Conservation (phyloP, 2,329 filamentous ascomycete species). For the Aspergillus pseudotamarii region DNA sequence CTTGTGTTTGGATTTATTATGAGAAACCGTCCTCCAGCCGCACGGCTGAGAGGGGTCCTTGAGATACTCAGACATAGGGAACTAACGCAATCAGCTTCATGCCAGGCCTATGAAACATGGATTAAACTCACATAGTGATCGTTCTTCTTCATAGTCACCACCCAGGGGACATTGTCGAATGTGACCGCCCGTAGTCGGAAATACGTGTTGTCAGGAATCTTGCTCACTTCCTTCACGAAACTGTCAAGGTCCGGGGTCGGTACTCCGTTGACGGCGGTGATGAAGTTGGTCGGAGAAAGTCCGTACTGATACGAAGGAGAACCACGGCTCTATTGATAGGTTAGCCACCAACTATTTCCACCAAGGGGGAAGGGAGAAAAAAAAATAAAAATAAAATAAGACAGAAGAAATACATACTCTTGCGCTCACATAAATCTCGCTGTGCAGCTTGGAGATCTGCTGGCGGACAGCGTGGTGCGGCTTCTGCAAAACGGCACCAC, state of each 20-base stretch:
- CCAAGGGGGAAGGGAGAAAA: neutral
- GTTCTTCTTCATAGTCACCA: conserved; percentile 99
- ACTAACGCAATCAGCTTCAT: conserved; percentile 41
- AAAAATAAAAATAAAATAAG: too few relatives aligned
- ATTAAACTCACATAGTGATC: conserved; percentile 74
- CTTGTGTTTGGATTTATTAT: conserved; percentile 50
- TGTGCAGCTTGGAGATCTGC: conserved; percentile 95
- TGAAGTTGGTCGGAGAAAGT: conserved; percentile 93
- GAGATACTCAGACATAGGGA: conserved; percentile 67
- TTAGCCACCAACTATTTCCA: conserved; percentile 11
- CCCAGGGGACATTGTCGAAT: conserved; percentile 97
- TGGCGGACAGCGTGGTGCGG: conserved; percentile 96
- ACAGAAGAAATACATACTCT: conserved; percentile 48
- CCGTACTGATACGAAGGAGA: conserved; percentile 88
- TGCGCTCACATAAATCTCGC: conserved; percentile 93
- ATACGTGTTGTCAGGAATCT: conserved; percentile 95
- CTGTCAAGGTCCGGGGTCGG: conserved; percentile 78
- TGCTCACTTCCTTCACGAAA: conserved; percentile 79
- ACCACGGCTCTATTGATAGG: conserved; percentile 62
- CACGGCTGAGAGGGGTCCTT: conserved; percentile 57
- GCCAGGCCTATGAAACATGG: neutral
- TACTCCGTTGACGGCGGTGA: conserved; percentile 91
- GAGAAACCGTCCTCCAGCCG: conserved; percentile 61
- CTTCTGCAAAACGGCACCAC: conserved; percentile 87
- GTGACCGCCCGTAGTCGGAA: conserved; percentile 97